Base-by-base conservation (phyloP, 805 yeast species). In the Suhomyces kilbournensis region DNA sequence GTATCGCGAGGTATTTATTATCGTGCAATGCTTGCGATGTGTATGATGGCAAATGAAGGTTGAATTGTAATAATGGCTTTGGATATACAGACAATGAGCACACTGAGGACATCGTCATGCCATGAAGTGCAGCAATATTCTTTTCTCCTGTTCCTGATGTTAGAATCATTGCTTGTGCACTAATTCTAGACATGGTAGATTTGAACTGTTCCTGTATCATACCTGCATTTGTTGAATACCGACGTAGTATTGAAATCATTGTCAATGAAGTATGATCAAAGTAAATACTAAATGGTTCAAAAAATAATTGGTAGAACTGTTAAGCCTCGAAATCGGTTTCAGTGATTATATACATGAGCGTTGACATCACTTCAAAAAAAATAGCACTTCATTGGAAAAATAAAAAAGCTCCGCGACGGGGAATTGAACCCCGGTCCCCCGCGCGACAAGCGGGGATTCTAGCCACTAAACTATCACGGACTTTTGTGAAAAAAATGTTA, bases 61-160 rank as follows among this genome's bases (percentile, higher is more conserved):
- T 93, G 73, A 93, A 92, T 61, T 90, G 94, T 1, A 93, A 62
- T 50, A 92, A 69, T 1, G 97, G 96, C 12, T 75, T 76, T 0
- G 97, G 97, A 46, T 78, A 75, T 26, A 91, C 80, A 0, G 96
- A 84, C 12, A 93, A 71, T 1, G 97, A 91, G 10, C 90, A 82
- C 44, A 91, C 89, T 1, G 97, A 90, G 2, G 97, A 88, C 1
- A 93, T 73, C 0, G 97, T 90, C 75, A 89, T 82, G 0, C 97
- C 97, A 68, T 79, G 86, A 38, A 76, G 68, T 20, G 49, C 43
- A 9, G 17, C 35, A 10, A 35, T 47, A 20, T 48, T 48, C 26
- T 51, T 55, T 38, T 56, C 47, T 3, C 59, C 61, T 14, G 56
- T 55, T 9, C 71, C 75, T 6, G 76, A 69, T 5, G 78, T 75